These are phyloP conservation scores for Ensete glaucum DNA, from an alignment of 176 grass and related monocot species.

Conservation along the genomic window DNA sequence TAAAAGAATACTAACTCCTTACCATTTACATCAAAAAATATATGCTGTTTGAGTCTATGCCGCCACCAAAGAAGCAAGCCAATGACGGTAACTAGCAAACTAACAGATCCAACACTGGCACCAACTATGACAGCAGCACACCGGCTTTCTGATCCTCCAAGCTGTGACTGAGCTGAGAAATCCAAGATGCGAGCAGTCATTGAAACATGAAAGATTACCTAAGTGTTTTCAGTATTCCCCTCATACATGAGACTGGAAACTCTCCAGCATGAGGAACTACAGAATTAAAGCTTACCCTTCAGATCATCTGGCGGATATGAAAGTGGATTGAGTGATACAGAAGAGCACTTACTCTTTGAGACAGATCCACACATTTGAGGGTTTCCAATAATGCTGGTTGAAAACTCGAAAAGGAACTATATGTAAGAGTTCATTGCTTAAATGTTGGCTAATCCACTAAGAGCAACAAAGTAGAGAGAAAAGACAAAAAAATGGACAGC, in stretches of 20 bases:
- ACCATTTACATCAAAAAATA: conserved; percentile 78
- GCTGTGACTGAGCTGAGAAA: conserved; percentile 56
- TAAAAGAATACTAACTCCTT: background rate
- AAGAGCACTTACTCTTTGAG: conserved; percentile 62
- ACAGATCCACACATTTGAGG: conserved; percentile 56
- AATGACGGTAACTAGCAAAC: conserved; percentile 11
- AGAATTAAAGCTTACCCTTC: conserved; percentile 7
- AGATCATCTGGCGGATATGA: conserved; percentile 78
- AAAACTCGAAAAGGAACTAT: conserved; percentile 11
- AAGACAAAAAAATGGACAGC: conserved; percentile 2
- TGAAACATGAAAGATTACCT: background rate
- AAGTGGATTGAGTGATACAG: conserved; percentile 63
- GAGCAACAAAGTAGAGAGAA: background rate
- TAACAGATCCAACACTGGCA: conserved; percentile 10
- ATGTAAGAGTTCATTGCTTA: background rate
- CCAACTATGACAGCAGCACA: conserved; percentile 33
- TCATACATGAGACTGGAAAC: background rate
- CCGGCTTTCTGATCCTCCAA: conserved; percentile 36
- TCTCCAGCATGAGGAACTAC: background rate
- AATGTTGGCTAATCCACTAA: background rate
- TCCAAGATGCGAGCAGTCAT: background rate
- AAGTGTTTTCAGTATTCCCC: background rate
- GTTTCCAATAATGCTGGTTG: conserved; percentile 68
- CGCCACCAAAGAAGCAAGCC: conserved; percentile 22
- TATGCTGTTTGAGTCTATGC: conserved; percentile 46